These are phyloP conservation scores for Pythium plurisporium DNA, from an alignment of 352 stramenopile genomes.

Conservation along the genomic window DNA sequence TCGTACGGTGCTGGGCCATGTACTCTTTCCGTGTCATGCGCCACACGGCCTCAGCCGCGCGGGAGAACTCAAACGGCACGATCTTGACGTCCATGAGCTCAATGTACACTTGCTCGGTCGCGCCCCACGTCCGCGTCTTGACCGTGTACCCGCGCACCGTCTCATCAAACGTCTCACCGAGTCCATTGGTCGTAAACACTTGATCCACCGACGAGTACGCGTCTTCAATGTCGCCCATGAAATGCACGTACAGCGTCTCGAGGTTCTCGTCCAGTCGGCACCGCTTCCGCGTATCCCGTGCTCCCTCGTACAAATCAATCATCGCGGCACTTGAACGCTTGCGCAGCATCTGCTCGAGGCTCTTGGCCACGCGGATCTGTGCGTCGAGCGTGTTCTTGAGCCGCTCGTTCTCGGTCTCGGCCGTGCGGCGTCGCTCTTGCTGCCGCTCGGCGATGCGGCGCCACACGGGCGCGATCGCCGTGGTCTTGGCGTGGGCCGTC, in stretches of 20 bases:
- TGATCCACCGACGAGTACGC: constrained; percentile 34
- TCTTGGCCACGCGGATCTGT: constrained; percentile 45
- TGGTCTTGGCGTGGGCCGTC: constrained; percentile 18
- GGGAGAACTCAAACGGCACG: constrained; percentile 18
- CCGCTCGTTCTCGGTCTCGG: constrained; percentile 43
- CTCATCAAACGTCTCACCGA: constrained; percentile 23
- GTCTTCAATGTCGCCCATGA: constrained; percentile 26
- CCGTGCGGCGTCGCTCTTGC: constrained; percentile 22
- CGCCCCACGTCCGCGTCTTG: constrained; percentile 9
- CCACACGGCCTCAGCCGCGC: constrained; percentile 8
- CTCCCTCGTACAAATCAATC: constrained; percentile 22
- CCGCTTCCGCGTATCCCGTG: constrained; percentile 1
- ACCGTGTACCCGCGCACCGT: constrained; percentile 17
- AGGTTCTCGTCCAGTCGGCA: constrained; percentile 24
- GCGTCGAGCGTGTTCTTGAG: constrained; percentile 35
- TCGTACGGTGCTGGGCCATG: background rate
- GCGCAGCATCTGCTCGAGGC: constrained; percentile 44
- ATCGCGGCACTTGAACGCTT: constrained; percentile 43
- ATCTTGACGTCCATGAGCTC: constrained; percentile 23
- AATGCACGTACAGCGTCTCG: constrained; percentile 16
- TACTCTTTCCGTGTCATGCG: constrained; percentile 9
- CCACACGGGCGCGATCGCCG: constrained; percentile 36
- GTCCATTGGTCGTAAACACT: constrained; percentile 43
- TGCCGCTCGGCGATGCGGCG: constrained; percentile 46
- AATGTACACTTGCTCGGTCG: constrained; percentile 17